Base-by-base conservation (phyloP, 805 yeast genomes). In the Vanderwaltozyma yarrowii region DNA sequence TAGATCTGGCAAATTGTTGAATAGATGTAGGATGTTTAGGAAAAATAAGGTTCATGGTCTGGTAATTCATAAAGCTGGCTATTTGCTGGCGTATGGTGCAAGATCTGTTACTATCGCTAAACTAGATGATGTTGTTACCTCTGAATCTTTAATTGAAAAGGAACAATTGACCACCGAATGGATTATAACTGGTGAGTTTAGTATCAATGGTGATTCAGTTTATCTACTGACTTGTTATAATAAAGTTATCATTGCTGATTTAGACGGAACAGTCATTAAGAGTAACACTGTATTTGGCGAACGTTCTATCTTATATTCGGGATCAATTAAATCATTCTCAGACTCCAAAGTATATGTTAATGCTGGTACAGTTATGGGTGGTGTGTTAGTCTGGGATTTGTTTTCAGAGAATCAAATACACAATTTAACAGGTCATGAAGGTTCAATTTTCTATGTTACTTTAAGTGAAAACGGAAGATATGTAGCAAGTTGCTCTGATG, bases 301-400 rank as follows among this genome's bases (percentile, higher is more conserved):
- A 59, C 78, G 81, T 46, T 82, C 95, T 2, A 80, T 89, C 33
- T 65, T 92, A 26, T 92, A 92, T 55, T 84, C 95, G 5, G 98
- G 97, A 0, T 69, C 84, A 2, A 72, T 89, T 28, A 68, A 67
- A 37, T 70, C 70, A 1, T 46, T 72, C 14, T 41, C 57, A 3
- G 54, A 58, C 11, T 66, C 62, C 5, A 56, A 60, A 27, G 71
- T 79, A 0, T 54, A 71, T 4, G 68, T 86, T 12, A 86, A 86
- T 20, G 88, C 96, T 0, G 98, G 98, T 18, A 89, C 98, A 0
- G 96, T 89, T 2, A 78, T 88, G 78, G 79, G 80, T 34, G 95
- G 96, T 12, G 78, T 85, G 2, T 63, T 83, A 3, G 64, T 87
- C 2, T 89, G 97, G 97, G 76, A 76, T 33, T 51, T 76, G 18